These are phyloP conservation scores for Aureobasidium sp. DNA, from an alignment of 2,329 filamentous ascomycete genomes.

Conservation along the genomic window DNA sequence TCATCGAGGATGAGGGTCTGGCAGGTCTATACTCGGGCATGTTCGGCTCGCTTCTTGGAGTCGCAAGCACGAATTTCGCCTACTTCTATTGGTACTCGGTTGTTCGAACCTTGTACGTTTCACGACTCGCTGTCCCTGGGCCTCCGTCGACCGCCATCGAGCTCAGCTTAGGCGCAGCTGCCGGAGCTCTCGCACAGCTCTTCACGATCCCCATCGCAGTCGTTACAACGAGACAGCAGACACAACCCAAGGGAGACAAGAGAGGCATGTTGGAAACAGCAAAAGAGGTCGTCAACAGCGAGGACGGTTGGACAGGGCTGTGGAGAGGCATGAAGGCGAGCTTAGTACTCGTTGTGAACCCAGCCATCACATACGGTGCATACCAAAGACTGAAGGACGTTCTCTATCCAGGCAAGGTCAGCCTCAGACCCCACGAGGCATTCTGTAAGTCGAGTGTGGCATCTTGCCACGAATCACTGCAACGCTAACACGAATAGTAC, in stretches of 20 bases:
- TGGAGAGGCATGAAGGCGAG: conserved; percentile 96
- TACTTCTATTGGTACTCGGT: conserved; percentile 99
- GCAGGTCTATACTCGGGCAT: conserved; percentile 84
- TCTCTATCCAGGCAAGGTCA: conserved; percentile 70
- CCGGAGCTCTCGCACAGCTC: conserved; percentile 84
- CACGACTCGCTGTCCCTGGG: conserved; percentile 34
- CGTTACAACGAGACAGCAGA: conserved; percentile 92
- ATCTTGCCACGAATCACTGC: neutral
- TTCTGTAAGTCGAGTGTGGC: conserved; percentile 64
- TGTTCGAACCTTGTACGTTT: conserved; percentile 72
- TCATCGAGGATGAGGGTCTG: conserved; percentile 72
- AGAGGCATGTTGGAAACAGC: conserved; percentile 85
- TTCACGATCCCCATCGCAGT: conserved; percentile 97
- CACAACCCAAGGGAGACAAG: conserved; percentile 73
- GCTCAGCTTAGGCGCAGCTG: conserved; percentile 74
- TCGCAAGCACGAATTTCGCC: conserved; percentile 96
- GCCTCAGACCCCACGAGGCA: conserved; percentile 75
- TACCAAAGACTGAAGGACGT: conserved; percentile 80
- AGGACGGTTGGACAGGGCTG: conserved; percentile 80
- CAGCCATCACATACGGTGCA: conserved; percentile 93
- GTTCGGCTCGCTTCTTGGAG: conserved; percentile 75
- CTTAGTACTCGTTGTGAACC: conserved; percentile 90
- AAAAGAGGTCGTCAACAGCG: conserved; percentile 78
- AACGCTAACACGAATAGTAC: conserved; percentile 42
- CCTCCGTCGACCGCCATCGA: conserved; percentile 75